Evolutionary conservation across 495 filamentous ascomycete species (phyloP).

Genomic region (Aspergillus kassunensis): DNA sequence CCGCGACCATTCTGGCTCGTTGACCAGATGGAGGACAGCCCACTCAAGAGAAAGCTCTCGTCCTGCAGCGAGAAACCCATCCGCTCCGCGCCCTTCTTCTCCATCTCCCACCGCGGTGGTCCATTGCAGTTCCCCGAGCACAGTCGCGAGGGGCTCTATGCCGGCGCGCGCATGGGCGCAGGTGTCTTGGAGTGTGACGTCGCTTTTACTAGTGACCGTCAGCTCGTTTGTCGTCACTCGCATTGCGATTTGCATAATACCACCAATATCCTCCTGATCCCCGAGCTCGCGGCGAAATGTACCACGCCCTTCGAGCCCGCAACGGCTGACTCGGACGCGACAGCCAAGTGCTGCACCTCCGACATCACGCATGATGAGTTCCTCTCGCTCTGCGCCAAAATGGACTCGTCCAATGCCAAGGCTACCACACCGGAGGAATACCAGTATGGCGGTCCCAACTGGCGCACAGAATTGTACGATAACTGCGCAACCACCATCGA

Average conservation of each 20-base stretch:
- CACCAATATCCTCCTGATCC: slow-evolving; percentile 55
- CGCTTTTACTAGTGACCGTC: slow-evolving; percentile 54
- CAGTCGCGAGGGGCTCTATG: slow-evolving; percentile 46
- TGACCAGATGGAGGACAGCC: slow-evolving; percentile 53
- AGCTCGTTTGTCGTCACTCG: slow-evolving; percentile 60
- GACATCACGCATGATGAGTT: slow-evolving; percentile 59
- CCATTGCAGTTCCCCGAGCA: slow-evolving; percentile 61
- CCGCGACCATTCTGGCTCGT: slow-evolving; percentile 57
- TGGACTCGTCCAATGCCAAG: slow-evolving; percentile 53
- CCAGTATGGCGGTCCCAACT: slow-evolving; percentile 49
- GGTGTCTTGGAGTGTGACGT: slow-evolving; percentile 64
- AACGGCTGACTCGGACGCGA: slow-evolving; percentile 33
- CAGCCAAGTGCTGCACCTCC: slow-evolving; percentile 58
- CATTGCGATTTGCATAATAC: slow-evolving; percentile 63
- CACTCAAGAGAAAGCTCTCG: slow-evolving; percentile 51
- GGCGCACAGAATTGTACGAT: slow-evolving; percentile 56
- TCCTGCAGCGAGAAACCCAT: slow-evolving; percentile 48
- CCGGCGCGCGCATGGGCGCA: slow-evolving; percentile 57
- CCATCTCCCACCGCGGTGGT: slow-evolving; percentile 56
- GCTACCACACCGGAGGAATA: slow-evolving; percentile 51
- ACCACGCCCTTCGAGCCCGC: slow-evolving; percentile 55
- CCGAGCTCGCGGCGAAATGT: slow-evolving; percentile 57
- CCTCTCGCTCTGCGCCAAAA: slow-evolving; percentile 57
- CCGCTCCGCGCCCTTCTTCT: slow-evolving; percentile 37
- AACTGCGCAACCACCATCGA: slow-evolving; percentile 52